Evolutionary conservation across 164 flowering plant genomes (phyloP), one percentile per base, ranked within the genome.

Genomic region (Echeveria elegans): DNA sequence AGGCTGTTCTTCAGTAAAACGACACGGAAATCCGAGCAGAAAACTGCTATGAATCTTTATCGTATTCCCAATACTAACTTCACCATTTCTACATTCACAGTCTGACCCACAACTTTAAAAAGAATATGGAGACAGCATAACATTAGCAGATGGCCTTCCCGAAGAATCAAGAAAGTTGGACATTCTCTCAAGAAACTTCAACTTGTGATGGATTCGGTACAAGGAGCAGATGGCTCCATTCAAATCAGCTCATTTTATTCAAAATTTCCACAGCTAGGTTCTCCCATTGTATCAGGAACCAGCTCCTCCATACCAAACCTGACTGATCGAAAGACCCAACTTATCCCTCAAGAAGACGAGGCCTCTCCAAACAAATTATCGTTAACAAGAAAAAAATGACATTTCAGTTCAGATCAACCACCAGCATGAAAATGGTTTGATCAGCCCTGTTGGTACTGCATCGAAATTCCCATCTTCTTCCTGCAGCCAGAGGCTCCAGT

Each of bases 101-200:
- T 88, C 60, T 90, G 97, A 63, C 93, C 97, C 1, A 88, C 97
- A 31, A 88, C 97, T n/a, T 81, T 90, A 74, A 90, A 90, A 77
- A 75, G 97, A 78, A 90, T 90, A 77, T 90, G 97, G 81, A 81
- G 97, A 73, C 95, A 84, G 40, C 87, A 90, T 72, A 90, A 93
- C 23, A 88, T 90, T 36, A 79, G 80, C 9, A 76, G 95, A 19
- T 90, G 97, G 95, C 97, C 97, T 63, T 90, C 97, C 40, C 78
- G 97, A 30, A 87, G 85, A 78, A 88, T 90, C 74, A 88, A 87
- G 82, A 90, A 88, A 75, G 97, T 90, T 18, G 89, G 88, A 2
- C 97, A 87, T 74, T 87, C 97, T 37, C 68, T 90, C 24, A 77
- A 71, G 73, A 88, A 87, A 75, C 87, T 90, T 66, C 89, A 87